phyloP scores from a whole-genome alignment of 352 stramenopile genomes.

The Achlya hypogyna region DNA sequence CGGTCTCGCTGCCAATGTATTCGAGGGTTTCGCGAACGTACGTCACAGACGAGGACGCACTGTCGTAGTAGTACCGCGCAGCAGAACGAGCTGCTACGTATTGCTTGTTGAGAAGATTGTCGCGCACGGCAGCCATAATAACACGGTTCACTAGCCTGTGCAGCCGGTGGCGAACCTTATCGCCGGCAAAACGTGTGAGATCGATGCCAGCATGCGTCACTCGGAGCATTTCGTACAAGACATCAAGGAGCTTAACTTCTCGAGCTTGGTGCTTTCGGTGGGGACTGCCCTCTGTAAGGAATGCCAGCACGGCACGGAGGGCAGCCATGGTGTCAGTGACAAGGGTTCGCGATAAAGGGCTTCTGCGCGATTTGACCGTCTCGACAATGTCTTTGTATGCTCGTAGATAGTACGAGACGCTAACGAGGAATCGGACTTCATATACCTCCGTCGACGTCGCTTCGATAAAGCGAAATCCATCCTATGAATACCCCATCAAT shows the following conservation, averaged over 20 bases:
- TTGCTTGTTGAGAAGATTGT: conserved; percentile 13
- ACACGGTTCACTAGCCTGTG: conserved; percentile 5
- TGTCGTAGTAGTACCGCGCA: neutral
- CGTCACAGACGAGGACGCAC: neutral
- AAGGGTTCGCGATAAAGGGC: neutral
- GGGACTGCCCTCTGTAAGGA: neutral
- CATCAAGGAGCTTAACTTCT: conserved; percentile 9
- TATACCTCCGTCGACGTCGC: neutral
- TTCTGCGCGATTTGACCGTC: neutral
- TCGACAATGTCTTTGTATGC: neutral
- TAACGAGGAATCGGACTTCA: neutral
- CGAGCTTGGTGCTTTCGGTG: conserved; percentile 11
- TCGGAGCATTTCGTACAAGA: conserved; percentile 14
- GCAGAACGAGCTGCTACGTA: conserved; percentile 4
- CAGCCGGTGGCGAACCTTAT: neutral
- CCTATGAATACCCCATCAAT: neutral
- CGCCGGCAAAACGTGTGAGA: neutral
- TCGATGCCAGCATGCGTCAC: neutral
- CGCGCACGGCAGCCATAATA: neutral
- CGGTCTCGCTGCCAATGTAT: conserved; percentile 13
- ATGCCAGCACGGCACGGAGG: neutral
- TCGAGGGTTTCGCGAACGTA: neutral
- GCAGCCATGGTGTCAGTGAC: neutral
- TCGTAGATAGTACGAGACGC: neutral
- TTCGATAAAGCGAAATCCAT: conserved; percentile 9